Evolutionary conservation across 2,329 filamentous ascomycete species (phyloP), one percentile per base, ranked within the genome.

Genomic region (Penicillium sp.): DNA sequence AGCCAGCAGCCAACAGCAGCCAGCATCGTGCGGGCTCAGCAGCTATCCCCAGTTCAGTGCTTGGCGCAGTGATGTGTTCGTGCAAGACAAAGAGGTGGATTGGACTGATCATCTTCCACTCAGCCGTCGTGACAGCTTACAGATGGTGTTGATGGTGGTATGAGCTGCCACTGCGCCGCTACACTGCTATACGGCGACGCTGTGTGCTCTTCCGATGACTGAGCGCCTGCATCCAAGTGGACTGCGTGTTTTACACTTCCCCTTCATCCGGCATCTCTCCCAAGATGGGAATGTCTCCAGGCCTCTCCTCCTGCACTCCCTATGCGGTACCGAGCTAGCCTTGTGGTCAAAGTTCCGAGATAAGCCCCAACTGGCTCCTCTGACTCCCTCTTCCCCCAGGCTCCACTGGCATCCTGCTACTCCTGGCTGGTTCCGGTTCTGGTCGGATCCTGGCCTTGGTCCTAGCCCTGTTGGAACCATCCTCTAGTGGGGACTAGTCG

Each of bases 31-130:
- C 24, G 10, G 10, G 5, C 24, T 27, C 24, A 27, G 24, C 13
- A 10, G 41, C 59, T 58, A 60, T 52, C 20, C 49, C 52, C 29
- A 45, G 50, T 56, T 24, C 17, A 50, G 54, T 17, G 39, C 56
- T 62, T 58, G 60, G 60, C 57, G 56, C 60, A 61, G 51, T n/a
- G 37, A n/a, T 24, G 17, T 29, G 43, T 55, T 51, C 49, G 27
- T 45, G 41, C 20, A 41, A 43, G 42, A 56, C 49, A 53, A 56
- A 55, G 49, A 41, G 45, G 24, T 24, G 30, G 43, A 60, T 34
- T 54, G 7, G 58, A 59, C 49, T 40, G 55, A 60, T 62, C 58
- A 57, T 47, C 57, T 50, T 37, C 34, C 10, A 3, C 24, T 15
- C 32, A 43, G 21, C 21, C 21, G 13, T 27, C 12, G 20, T 55